Evolutionary conservation across 805 yeast genomes (phyloP).

Genomic region (Kurtzmaniella cleridarum): DNA sequence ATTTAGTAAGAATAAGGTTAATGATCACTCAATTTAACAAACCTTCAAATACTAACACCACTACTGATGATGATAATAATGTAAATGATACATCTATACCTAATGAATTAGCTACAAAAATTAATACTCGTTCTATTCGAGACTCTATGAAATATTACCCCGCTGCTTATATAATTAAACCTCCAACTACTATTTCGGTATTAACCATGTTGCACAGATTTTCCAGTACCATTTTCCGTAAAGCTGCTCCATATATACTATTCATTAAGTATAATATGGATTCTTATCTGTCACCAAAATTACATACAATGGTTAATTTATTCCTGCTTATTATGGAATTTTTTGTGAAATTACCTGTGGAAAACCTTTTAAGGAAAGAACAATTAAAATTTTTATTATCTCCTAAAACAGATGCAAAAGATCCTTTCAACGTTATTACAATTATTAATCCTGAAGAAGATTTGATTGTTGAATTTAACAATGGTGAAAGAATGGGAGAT

Average conservation of each 20-base stretch:
- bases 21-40: conserved; percentile 60
- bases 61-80: conserved; percentile 1
- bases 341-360: conserved; percentile 77
- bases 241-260: conserved; percentile 61
- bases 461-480: conserved; percentile 50
- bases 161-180: conserved; percentile 46
- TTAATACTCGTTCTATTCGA: conserved; percentile 60
- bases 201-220: conserved; percentile 59
- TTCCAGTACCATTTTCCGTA: conserved; percentile 53
- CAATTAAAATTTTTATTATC: conserved; percentile 63
- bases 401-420: conserved; percentile 29
- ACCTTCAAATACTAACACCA: conserved; percentile 7
- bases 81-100: neutral
- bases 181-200: conserved; percentile 37
- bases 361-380: conserved; percentile 77
- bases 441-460: conserved; percentile 40
- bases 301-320: conserved; percentile 56
- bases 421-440: conserved; percentile 34
- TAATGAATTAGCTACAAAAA: neutral
- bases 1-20: conserved; percentile 71
- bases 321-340: conserved; percentile 62
- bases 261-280: conserved; percentile 62
- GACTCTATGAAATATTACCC: conserved; percentile 63
- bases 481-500: conserved; percentile 42
- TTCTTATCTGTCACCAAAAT: conserved; percentile 53